These are phyloP conservation scores for Phytophthora sojae DNA, from an alignment of 352 stramenopile genomes.

Conservation along the genomic window DNA sequence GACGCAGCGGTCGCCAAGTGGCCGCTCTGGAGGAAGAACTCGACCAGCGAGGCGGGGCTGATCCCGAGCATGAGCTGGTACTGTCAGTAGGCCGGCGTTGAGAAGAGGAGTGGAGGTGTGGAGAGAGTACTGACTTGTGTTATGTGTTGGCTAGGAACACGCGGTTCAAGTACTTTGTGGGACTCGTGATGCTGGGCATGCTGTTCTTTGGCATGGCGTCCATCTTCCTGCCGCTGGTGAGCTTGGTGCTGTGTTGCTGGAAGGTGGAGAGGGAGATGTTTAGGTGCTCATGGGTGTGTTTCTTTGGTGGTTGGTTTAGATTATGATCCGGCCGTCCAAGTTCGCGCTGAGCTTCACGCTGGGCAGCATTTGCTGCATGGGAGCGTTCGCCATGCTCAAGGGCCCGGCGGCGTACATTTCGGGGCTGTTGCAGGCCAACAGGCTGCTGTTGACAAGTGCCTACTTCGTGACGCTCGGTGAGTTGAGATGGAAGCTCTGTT, in stretches of 20 bases:
- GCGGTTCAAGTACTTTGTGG: slow-evolving; percentile 87
- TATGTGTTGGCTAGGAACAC: slow-evolving; percentile 50
- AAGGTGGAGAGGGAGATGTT: not conserved
- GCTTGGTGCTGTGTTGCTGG: not conserved
- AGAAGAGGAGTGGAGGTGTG: not conserved
- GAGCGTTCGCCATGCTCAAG: slow-evolving; percentile 81
- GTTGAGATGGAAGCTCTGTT: slow-evolving; percentile 3
- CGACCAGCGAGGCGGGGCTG: slow-evolving; percentile 38
- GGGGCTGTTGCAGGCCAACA: slow-evolving; percentile 68
- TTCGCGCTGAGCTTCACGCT: slow-evolving; percentile 87
- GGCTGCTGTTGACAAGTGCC: slow-evolving; percentile 66
- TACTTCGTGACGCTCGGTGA: slow-evolving; percentile 81
- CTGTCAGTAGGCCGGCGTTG: too few species aligned
- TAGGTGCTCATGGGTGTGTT: too few species aligned
- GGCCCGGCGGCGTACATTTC: slow-evolving; percentile 63
- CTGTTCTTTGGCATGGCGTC: slow-evolving; percentile 89
- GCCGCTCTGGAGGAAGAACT: slow-evolving; percentile 55
- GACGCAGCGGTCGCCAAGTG: slow-evolving; percentile 39
- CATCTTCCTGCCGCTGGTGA: slow-evolving; percentile 75
- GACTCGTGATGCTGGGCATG: slow-evolving; percentile 66
- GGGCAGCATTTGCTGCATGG: slow-evolving; percentile 80
- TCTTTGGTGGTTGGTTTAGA: slow-evolving; percentile 37
- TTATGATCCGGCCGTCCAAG: slow-evolving; percentile 84
- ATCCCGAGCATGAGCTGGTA: slow-evolving; percentile 71
- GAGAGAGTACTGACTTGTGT: too few species aligned